Conservation (phyloP, 371 early-diverging fungal genomes). For the Rhizopus sp. region DNA sequence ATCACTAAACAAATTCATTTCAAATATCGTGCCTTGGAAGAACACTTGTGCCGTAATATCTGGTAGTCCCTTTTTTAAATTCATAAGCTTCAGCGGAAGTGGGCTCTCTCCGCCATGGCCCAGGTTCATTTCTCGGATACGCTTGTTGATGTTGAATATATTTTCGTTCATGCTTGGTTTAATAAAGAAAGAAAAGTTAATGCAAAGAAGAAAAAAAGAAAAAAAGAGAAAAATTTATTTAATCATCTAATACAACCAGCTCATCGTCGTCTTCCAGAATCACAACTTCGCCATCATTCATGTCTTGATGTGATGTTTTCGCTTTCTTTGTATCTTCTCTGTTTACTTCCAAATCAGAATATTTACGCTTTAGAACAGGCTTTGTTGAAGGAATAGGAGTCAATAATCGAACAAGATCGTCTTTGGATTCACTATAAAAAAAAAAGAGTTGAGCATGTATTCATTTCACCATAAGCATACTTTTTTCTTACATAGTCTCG, state of each 20-base stretch:
- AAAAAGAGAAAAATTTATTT: background rate
- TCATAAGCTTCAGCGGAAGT: background rate
- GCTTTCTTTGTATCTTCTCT: constrained; percentile 15
- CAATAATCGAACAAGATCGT: constrained; percentile 10
- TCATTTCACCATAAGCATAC: background rate
- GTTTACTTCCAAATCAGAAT: constrained; percentile 18
- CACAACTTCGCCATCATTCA: constrained; percentile 16
- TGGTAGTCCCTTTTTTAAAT: background rate
- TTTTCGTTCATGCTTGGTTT: constrained; percentile 2
- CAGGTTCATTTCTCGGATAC: background rate
- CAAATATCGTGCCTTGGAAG: constrained; percentile 9
- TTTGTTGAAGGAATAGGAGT: constrained; percentile 21
- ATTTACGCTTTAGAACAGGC: constrained; percentile 17
- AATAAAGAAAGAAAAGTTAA: background rate
- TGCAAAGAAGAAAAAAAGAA: background rate
- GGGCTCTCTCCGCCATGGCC: background rate
- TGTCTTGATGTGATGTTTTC: constrained; percentile 9
- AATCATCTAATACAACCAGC: constrained; percentile 15
- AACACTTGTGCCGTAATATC: constrained; percentile 5
- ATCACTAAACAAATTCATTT: constrained; percentile 9
- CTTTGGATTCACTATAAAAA: constrained; percentile 12
- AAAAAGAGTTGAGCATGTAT: background rate
- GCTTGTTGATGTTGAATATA: background rate
- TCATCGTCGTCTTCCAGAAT: constrained; percentile 28
- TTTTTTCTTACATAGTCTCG: constrained; percentile 30